Evolutionary conservation across 192 early-diverging fungal genomes (phyloP), one percentile per base, ranked within the genome.

Genomic region (Borealophlyctis nickersoniae): DNA sequence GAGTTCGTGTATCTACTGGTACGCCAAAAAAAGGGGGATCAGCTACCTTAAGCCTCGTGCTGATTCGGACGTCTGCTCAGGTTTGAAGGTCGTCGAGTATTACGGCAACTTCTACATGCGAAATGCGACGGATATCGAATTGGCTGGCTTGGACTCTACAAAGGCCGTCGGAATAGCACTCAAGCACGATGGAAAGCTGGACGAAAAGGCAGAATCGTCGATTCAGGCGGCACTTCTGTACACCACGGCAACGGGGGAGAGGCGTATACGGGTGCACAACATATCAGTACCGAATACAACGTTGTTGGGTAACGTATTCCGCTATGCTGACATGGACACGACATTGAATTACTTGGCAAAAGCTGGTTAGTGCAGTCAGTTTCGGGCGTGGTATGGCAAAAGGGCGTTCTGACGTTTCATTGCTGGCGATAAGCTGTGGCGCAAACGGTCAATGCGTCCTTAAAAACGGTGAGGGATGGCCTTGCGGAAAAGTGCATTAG

Each of bases 211-310:
- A 11, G 88, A 92, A 51, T 86, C 86, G 7, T 88, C 82, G 33
- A 89, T 99, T 85, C 96, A 99, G 71, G 86, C 84, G 22, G 96
- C 96, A 2, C 75, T 99, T 52, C 77, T 99, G 39, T 99, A 99
- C 80, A 99, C 96, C 13, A 95, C 93, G 0, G 85, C 89, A 0
- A 73, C 73, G 30, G 96, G 96, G 0, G 76, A 92, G 62, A 88
- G 96, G 19, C 82, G 95, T 19, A 93, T 99, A 30, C 86, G 96
- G 27, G 90, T 98, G 19, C 91, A 93, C 74, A 99, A 92, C 73
- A 71, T 92, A 66, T 82, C 87, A 3, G 68, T 92, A 3, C 83
- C 89, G 2, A 86, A 88, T 60, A 93, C 92, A 16, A 75, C 75
- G 33, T 69, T 86, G 34, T 76, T 96, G 45, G 87, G 86, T 4